Conservation (phyloP, 108 stramenopile genomes). For the Cyclotella cryptica region DNA sequence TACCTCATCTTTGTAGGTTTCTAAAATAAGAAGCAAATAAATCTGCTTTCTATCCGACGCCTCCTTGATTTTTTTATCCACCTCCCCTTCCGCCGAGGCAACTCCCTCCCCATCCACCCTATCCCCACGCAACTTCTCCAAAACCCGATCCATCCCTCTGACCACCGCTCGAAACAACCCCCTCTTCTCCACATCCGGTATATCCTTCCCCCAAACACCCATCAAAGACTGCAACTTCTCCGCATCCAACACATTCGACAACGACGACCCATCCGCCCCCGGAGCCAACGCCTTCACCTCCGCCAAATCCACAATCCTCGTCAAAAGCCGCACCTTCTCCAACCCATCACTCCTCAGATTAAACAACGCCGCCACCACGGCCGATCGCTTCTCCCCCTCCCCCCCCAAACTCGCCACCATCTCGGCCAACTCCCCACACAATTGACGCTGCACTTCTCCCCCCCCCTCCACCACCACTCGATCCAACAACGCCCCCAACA, state of each 20-base stretch:
- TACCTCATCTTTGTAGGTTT: conserved; percentile 73
- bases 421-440: conserved; percentile 53
- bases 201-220: conserved; percentile 40
- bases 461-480: conserved; percentile 40
- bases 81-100: conserved; percentile 2
- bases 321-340: conserved; percentile 68
- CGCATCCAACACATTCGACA: conserved; percentile 63
- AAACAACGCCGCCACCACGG: conserved; percentile 62
- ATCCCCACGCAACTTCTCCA: conserved; percentile 23
- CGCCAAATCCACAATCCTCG: conserved; percentile 68
- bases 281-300: conserved; percentile 38
- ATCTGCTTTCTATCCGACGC: conserved; percentile 62
- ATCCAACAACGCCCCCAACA: conserved; percentile 77
- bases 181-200: conserved; percentile 34
- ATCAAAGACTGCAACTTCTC: conserved; percentile 28
- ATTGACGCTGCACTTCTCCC: conserved; percentile 30
- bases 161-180: conserved; percentile 68
- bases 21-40: conserved; percentile 71
- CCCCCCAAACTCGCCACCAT: conserved; percentile 36
- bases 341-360: conserved; percentile 71
- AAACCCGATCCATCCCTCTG: conserved; percentile 47
- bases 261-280: conserved; percentile 41
- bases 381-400: conserved; percentile 45
- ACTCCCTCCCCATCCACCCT: conserved; percentile 17
- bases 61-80: conserved; percentile 36